Evolutionary conservation across 2,329 filamentous ascomycete species (phyloP), one percentile per base, ranked within the genome.

Genomic region (Sporothrix globosa): DNA sequence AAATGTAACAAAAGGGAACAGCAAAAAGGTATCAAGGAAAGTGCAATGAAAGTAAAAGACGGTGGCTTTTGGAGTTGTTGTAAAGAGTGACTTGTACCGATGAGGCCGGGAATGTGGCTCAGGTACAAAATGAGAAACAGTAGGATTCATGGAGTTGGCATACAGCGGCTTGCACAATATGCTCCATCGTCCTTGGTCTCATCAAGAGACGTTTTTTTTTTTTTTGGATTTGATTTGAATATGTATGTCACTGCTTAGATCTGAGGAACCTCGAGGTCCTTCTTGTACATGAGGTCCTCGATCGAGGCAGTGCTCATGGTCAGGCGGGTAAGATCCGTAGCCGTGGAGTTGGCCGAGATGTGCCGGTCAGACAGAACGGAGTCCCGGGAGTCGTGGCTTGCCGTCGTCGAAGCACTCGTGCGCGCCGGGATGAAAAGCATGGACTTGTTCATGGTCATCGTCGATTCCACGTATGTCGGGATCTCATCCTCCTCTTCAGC

Each of bases 361-460:
- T 87, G 85, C 34, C 85, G 85, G 70, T 84, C 82, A 21, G 83
- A 85, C 27, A 81, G 81, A 39, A 79, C 79, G 3, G 83, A 86
- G 19, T 82, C 82, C 34, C 79, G 79, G 5, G 83, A 86, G 11
- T 82, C 81, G 70, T 79, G 78, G 67, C 85, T 88, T 30, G 78
- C 81, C 0, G 82, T 86, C 6, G 86, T 88, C 7, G 85, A 88
- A 13, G 84, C 85, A 77, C 86, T 88, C 27, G 81, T 82, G 19
- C 86, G 84, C 70, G 84, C 78, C 50, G 80, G 77, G 17, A 79
- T 75, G 27, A 79, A 76, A n/a, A 78, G 72, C 1, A 75, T 76
- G 2, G 78, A 74, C 21, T 76, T 78, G 52, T 78, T 78, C 71
- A 81, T 77, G 27, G 73, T 76, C 72, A 80, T 73, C 11, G 77